Conservation (phyloP, 768 basidiomycete genomes). For the Suillus spraguei region DNA sequence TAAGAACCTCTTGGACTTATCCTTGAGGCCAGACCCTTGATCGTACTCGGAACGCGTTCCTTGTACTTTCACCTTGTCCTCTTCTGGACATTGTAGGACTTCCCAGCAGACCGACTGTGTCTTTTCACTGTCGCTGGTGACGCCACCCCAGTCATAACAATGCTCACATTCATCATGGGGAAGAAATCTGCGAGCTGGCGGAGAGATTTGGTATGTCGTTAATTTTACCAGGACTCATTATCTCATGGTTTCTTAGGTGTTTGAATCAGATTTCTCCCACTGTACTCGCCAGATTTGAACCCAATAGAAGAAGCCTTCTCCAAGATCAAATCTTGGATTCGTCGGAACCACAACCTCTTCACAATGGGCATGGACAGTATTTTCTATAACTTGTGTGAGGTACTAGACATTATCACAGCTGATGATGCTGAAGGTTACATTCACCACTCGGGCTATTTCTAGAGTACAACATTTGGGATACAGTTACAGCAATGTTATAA, state of each 20-base stretch:
- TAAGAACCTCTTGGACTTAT: too few species aligned
- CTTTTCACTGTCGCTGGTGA: too few species aligned
- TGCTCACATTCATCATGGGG: conserved; percentile 23
- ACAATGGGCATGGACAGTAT: conserved; percentile 9
- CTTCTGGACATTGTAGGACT: too few species aligned
- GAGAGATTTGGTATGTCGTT: conserved; percentile 12
- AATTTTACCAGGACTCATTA: background rate
- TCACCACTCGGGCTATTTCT: conserved; percentile 17
- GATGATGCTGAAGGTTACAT: conserved; percentile 17
- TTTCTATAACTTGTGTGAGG: conserved; percentile 12
- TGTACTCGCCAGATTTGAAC: conserved; percentile 44
- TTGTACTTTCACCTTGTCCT: too few species aligned
- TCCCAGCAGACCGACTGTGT: too few species aligned
- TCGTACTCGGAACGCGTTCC: too few species aligned
- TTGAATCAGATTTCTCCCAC: conserved; percentile 34
- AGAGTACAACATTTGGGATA: background rate
- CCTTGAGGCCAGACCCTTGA: too few species aligned
- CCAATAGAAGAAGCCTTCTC: conserved; percentile 44
- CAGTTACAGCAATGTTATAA: too few species aligned
- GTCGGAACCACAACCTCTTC: conserved; percentile 14
- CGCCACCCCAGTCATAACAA: too few species aligned
- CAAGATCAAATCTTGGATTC: conserved; percentile 31
- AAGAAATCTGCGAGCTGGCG: conserved; percentile 14
- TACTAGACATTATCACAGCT: conserved; percentile 12
- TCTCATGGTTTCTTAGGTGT: conserved; percentile 6